Conservation (phyloP, 768 basidiomycete genomes). For the Tulasnella sp. region DNA sequence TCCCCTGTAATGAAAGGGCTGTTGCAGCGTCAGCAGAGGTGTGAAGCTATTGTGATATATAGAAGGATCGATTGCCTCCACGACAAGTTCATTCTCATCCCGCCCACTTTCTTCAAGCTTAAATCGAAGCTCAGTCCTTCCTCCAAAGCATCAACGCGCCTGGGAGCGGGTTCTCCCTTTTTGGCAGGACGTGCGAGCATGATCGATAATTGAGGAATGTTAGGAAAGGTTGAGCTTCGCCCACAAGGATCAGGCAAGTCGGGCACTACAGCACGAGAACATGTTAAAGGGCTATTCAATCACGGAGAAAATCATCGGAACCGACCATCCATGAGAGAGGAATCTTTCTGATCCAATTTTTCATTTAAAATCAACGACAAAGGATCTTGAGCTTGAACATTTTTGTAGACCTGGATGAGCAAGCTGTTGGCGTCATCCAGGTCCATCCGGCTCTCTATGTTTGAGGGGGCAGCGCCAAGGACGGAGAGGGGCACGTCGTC, state of each 20-base stretch:
- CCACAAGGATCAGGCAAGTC: constrained; percentile 57
- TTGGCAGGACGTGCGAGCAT: constrained; percentile 32
- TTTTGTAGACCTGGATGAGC: neutral
- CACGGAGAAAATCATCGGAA: neutral
- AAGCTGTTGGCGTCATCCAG: neutral
- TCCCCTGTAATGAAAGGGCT: constrained; percentile 55
- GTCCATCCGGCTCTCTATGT: neutral
- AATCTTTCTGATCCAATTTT: constrained; percentile 55
- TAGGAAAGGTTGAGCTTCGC: constrained; percentile 42
- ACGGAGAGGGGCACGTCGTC: neutral
- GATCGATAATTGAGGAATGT: neutral
- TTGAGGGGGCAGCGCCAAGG: neutral
- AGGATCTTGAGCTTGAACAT: neutral
- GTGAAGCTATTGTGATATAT: constrained; percentile 38
- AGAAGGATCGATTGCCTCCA: constrained; percentile 58
- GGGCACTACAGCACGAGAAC: constrained; percentile 53
- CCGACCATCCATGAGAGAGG: constrained; percentile 63
- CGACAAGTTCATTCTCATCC: constrained; percentile 62
- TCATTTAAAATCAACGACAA: constrained; percentile 55
- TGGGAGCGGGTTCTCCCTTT: neutral
- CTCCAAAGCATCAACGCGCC: neutral
- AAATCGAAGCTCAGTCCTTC: constrained; percentile 29
- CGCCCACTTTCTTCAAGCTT: constrained; percentile 61
- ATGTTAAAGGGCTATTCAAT: neutral
- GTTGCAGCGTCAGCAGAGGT: neutral